Conservation (phyloP, 2,329 filamentous ascomycete species). For the Grosmannia serpens region DNA sequence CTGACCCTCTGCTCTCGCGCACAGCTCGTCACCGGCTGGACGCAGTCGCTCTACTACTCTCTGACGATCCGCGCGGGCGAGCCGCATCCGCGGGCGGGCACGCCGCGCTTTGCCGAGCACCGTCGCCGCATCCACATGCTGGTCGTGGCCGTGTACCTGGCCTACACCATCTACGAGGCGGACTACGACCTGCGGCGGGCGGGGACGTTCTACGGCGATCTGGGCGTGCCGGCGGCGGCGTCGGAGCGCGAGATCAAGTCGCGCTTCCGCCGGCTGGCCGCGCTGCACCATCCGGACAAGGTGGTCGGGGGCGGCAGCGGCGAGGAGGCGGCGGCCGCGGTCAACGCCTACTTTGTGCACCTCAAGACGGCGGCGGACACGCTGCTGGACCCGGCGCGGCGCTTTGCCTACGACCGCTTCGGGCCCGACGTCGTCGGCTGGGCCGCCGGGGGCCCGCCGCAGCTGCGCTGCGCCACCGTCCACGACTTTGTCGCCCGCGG, state of each 20-base stretch:
- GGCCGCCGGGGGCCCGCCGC: constrained; percentile 23
- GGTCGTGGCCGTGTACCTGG: constrained; percentile 72
- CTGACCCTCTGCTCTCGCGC: constrained; percentile 8
- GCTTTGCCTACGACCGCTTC: constrained; percentile 86
- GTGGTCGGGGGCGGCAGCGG: constrained; percentile 21
- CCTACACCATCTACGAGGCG: constrained; percentile 88
- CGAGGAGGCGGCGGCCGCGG: constrained; percentile 15
- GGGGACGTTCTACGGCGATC: constrained; percentile 68
- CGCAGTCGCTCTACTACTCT: constrained; percentile 75
- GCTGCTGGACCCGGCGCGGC: constrained; percentile 60
- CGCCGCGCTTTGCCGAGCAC: constrained; percentile 59
- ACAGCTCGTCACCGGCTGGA: constrained; percentile 65
- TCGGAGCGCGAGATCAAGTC: constrained; percentile 71
- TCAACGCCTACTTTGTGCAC: constrained; percentile 56
- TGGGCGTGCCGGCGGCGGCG: constrained; percentile 58
- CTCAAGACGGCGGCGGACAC: constrained; percentile 77
- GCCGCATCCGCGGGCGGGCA: constrained; percentile 60
- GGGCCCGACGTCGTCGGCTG: constrained; percentile 60
- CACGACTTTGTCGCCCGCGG: constrained; percentile 63
- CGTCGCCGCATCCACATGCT: constrained; percentile 72
- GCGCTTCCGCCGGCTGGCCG: constrained; percentile 67
- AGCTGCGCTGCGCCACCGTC: constrained; percentile 46
- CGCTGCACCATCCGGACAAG: constrained; percentile 78
- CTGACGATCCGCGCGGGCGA: constrained; percentile 83
- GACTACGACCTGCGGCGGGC: constrained; percentile 64